Base-by-base conservation (phyloP, 2,329 filamentous ascomycete genomes). In the Trichoderma citrinoviride region DNA sequence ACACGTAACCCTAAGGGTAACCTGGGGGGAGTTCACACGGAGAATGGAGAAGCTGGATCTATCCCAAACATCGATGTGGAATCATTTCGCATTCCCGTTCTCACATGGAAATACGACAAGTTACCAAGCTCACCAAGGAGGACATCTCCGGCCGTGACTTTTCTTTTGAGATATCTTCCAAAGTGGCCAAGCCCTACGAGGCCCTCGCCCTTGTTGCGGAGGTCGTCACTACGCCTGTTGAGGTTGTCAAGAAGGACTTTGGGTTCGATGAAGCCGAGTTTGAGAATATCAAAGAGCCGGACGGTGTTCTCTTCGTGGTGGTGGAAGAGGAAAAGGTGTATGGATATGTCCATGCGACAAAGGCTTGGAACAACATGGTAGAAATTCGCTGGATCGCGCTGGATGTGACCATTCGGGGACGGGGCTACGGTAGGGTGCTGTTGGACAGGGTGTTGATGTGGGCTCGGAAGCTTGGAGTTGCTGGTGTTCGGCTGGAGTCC, bases 321-420 rank as follows among this genome's bases (percentile, higher is more conserved):
- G 23, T 49, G 2, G 37, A 52, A 6, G 46, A 61, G 25, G 54
- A 58, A n/a, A n/a, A 53, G 12, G 61, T 69, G 1, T 50, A 61
- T 14, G 68, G 66, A 37, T 70, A 68, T 7, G 25, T 65, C 2
- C 47, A 66, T 37, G 68, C 68, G 7, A 53, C 61, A 5, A 67
- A 52, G 6, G 54, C 40, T 41, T 70, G 68, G 68, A 70, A 69
- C 25, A 68, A 64, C 33, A 67, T 70, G 68, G 68, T 66, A 4
- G 41, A 41, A 15, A 47, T 70, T 21, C 57, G 67, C 3, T 67
- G 60, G 12, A 65, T 70, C n/a, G 66, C 55, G 8, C 33, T 69
- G 3, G 67, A 70, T 44, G 65, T 50, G 33, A 65, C 52, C 27
- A 47, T 67, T 29, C 64, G 67, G 15, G 66, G 68, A 14, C 6